Evolutionary conservation across 1,284 basidiomycete genomes (phyloP), one percentile per base, ranked within the genome.

Genomic region (Pseudozyma thailandica): DNA sequence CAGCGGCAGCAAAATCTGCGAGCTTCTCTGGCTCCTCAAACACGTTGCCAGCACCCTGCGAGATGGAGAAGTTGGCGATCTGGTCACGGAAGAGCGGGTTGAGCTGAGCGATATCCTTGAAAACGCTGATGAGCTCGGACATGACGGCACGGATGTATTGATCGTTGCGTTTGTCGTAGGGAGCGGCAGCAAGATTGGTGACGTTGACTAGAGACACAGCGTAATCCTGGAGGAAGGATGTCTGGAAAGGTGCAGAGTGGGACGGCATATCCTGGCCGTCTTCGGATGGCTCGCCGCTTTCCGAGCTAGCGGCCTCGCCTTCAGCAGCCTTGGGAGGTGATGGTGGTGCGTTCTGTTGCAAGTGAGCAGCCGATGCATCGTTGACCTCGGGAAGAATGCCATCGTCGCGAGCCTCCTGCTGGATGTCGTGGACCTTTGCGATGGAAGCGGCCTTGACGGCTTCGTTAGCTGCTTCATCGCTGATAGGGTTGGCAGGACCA

Each of bases 21-120:
- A 98, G 89, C 84, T 95, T 96, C 84, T 97, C 95, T 1, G 95
- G 95, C 81, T 98, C 94, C 81, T 98, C 95, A 78, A 98, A 98
- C 54, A 98, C 92, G 84, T 96, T 98, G n/a, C 92, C 89, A 5
- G 94, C 91, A 47, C 93, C 90, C 83, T 96, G 93, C 81, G 92
- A 93, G 84, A 96, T 95, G 20, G 91, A 92, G 84, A 97, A 98
- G 84, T 94, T 95, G 75, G 92, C 93, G 72, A 95, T 96, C 84
- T 98, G 95, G 85, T 98, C 95, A 50, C 95, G 91, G 90, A 98
- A 98, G 66, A 98, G 89, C 1, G 94, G 94, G 84, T 96, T 97
- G 51, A 98, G 87, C 82, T 95, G 92, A 0, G 95, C 94, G 70
- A 98, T 97, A 83, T 98, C 94, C 86, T 98, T 98, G 88, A 98